Percentiles rank a stretch among this genome's conserved stretches.
phyloP scores from a whole-genome alignment of 345 rosid species.

The Eucalyptus polyanthemos region DNA sequence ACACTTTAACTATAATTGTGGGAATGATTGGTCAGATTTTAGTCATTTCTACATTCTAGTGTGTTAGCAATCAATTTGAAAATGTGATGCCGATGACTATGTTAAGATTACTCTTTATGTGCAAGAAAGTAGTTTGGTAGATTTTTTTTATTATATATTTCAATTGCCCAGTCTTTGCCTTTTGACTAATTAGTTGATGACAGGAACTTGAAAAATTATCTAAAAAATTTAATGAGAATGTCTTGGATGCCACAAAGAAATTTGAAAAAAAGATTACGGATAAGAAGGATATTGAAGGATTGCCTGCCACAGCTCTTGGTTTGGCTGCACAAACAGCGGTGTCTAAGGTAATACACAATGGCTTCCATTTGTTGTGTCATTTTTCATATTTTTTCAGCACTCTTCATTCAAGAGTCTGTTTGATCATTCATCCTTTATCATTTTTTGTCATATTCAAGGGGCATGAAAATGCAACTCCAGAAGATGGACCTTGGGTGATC shows the following conservation, averaged over 20 bases:
- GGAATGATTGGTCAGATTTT: neutral
- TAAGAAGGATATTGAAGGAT: conserved; percentile 79
- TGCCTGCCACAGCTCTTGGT: conserved; percentile 86
- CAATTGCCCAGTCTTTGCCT: neutral
- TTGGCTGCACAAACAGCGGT: conserved; percentile 86
- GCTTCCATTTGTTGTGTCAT: neutral
- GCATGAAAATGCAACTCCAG: conserved; percentile 70
- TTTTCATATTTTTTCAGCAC: neutral
- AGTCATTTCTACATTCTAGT: neutral
- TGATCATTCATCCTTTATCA: neutral
- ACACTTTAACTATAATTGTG: neutral
- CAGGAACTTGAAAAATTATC: conserved; percentile 80
- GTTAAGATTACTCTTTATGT: neutral
- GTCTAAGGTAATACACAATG: conserved; percentile 45
- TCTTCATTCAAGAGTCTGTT: neutral
- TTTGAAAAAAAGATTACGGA: conserved; percentile 77
- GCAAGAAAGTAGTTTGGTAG: neutral
- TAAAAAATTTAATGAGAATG: conserved; percentile 76
- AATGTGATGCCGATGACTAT: neutral
- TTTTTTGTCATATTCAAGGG: conserved; percentile 33
- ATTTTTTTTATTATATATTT: neutral
- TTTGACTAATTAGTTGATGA: neutral
- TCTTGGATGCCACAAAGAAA: conserved; percentile 83
- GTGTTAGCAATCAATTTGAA: neutral
- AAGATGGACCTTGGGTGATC: conserved; percentile 81